Evolutionary conservation across 116 monocot genomes (phyloP), one percentile per base, ranked within the genome.

Genomic region (Cymodocea nodosa): DNA sequence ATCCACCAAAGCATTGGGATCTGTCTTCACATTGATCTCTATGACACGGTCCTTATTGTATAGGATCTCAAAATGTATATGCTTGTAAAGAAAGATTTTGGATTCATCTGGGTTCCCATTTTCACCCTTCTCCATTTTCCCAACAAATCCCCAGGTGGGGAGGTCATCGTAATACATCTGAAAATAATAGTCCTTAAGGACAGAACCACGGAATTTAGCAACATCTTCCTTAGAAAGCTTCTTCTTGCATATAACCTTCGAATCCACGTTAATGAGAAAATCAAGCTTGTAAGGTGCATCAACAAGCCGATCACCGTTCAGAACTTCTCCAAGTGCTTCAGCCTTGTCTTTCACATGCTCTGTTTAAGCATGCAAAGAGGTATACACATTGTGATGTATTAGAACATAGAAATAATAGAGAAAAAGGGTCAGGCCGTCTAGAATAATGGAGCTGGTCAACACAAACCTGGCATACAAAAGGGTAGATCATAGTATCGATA

Each of bases 161-260:
- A 89, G 82, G 48, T 83, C 89, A 71, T 89, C 89, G 52, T 83
- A 85, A 66, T 85, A 89, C 85, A 89, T 89, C 62, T 89, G 85
- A 58, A 89, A 85, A 51, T 83, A 83, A 61, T 89, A 89, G 69
- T 89, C 89, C 62, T 83, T 89, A 9, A 24, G n/a, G 52, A 85
- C 78, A 35, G 89, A 82, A 62, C 56, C 78, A 35, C 85, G 75
- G 39, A 89, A 89, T 55, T 78, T 74, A 4, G 74, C 59, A 18
- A 89, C 82, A 6, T 85, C 89, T 63, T 85, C 85, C 59, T 80
- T 82, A 3, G 71, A 68, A 11, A 89, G 82, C 44, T 61, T 36
- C 66, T 75, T 80, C 68, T 78, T 80, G 78, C 89, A 89, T 15
- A 74, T 73, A 0, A 25, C 24, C 51, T 65, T 74, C 0, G 85